phyloP scores from a whole-genome alignment of 78 protist genomes.

The Dictyostelium brefeldianum region DNA sequence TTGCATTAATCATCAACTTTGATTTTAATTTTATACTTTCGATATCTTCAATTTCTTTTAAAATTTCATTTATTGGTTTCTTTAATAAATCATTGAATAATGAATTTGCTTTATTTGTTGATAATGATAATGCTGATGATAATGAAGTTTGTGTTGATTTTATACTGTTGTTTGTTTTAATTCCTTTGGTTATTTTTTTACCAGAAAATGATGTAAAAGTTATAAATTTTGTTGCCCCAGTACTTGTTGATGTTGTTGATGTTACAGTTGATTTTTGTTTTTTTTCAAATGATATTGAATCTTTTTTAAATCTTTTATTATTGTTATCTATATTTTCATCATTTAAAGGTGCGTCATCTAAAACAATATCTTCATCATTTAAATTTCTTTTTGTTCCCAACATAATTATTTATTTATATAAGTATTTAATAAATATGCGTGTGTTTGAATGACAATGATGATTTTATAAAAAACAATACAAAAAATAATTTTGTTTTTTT shows the following conservation, averaged over 20 bases:
- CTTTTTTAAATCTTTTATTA: not conserved
- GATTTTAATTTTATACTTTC: constrained; percentile 8
- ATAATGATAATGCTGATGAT: not conserved
- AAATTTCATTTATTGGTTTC: constrained; percentile 13
- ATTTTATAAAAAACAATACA: too few species aligned
- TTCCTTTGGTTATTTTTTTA: not conserved
- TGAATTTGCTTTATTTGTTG: not conserved
- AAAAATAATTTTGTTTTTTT: too few species aligned
- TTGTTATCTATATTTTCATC: not conserved
- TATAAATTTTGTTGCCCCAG: not conserved
- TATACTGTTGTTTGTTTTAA: not conserved
- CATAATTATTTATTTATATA: not conserved
- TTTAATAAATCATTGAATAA: not conserved
- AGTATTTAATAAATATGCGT: too few species aligned
- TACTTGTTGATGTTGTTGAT: not conserved
- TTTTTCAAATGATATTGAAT: not conserved
- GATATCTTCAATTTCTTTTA: not conserved
- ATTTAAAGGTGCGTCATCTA: not conserved
- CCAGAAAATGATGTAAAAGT: constrained; percentile 7
- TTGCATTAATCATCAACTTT: not conserved
- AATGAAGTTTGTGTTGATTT: not conserved
- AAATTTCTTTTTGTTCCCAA: not conserved
- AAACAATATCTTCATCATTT: not conserved
- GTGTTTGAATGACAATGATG: too few species aligned
- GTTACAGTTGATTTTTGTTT: not conserved